Evolutionary conservation across 306 rosid species (phyloP).

Genomic region (Canavalia ensiformis): DNA sequence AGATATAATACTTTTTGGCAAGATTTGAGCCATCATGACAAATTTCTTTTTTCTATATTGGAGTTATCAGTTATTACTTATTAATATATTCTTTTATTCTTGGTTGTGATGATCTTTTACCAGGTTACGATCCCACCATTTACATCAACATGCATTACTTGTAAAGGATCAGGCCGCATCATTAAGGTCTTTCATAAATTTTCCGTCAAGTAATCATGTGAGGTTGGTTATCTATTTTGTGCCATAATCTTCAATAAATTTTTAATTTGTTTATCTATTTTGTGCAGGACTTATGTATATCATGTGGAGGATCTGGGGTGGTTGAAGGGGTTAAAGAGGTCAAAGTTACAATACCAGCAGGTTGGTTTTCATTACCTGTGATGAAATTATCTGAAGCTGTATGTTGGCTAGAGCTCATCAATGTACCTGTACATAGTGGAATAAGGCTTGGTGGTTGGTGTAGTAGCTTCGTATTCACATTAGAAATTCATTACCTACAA

Average conservation of each 20-base stretch:
- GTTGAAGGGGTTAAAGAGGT: conserved; percentile 85
- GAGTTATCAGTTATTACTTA: conserved; percentile 17
- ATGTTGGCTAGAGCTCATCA: conserved; percentile 34
- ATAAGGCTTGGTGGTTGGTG: conserved; percentile 12
- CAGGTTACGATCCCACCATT: conserved; percentile 97
- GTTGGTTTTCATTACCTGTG: conserved; percentile 62
- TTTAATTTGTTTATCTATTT: conserved; percentile 46
- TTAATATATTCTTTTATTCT: conserved; percentile 31
- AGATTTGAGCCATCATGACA: conserved; percentile 42
- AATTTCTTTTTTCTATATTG: conserved; percentile 16
- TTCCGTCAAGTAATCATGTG: conserved; percentile 26
- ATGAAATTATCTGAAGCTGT: conserved; percentile 36
- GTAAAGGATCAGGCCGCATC: conserved; percentile 84
- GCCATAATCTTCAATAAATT: conserved; percentile 4
- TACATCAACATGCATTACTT: conserved; percentile 86
- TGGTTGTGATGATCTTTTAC: conserved; percentile 46
- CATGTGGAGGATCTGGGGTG: conserved; percentile 86
- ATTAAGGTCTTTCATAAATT: conserved; percentile 66
- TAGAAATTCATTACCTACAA: conserved; percentile 32
- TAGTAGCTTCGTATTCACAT: conserved; percentile 38
- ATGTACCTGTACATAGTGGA: conserved; percentile 30
- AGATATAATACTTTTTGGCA: conserved; percentile 35
- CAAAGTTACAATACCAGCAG: conserved; percentile 90
- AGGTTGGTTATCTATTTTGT: conserved; percentile 36
- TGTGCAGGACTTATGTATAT: conserved; percentile 74